Evolutionary conservation across 2,329 filamentous ascomycete genomes (phyloP).

Genomic region (Aplosporella prunicola): DNA sequence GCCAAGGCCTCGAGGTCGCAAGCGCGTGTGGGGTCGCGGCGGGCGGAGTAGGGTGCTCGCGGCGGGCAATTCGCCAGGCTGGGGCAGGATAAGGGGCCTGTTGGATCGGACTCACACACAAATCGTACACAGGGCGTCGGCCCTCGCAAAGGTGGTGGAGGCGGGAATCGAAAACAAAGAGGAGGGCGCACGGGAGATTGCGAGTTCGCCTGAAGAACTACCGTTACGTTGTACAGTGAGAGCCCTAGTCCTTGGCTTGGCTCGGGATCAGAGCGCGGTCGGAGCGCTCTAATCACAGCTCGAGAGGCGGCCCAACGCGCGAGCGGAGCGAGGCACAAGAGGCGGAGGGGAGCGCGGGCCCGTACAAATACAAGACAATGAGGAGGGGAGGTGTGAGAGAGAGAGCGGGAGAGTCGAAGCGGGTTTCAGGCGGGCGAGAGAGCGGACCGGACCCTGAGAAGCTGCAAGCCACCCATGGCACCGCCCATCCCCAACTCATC

Average conservation of each 20-base stretch:
- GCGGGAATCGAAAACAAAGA: not conserved
- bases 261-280: constrained; percentile 7
- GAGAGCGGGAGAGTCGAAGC: constrained; percentile 1
- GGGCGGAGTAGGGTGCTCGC: not conserved
- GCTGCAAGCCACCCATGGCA: constrained; percentile 2
- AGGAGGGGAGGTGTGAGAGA: constrained; percentile 1
- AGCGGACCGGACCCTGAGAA: constrained; percentile 2
- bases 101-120: constrained; percentile 8
- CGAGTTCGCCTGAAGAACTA: constrained; percentile 4
- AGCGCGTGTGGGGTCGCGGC: constrained; percentile 3
- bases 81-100: not conserved
- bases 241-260: constrained; percentile 5
- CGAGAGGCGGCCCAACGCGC: constrained; percentile 3
- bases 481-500: not conserved
- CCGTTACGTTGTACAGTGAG: constrained; percentile 11
- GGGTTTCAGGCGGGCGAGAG: constrained; percentile 6
- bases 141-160: constrained; percentile 2
- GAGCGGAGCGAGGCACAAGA: too few species aligned
- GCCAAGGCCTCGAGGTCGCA: constrained; percentile 1
- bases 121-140: constrained; percentile 6
- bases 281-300: constrained; percentile 5
- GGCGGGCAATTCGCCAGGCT: not conserved
- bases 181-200: constrained; percentile 6
- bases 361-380: constrained; percentile 4
- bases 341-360: too few species aligned